Percentiles rank a stretch among this genome's conserved stretches.
Evolutionary conservation across 2,329 filamentous ascomycete species (phyloP).

Genomic region (Cylindrodendrum hubeiense): DNA sequence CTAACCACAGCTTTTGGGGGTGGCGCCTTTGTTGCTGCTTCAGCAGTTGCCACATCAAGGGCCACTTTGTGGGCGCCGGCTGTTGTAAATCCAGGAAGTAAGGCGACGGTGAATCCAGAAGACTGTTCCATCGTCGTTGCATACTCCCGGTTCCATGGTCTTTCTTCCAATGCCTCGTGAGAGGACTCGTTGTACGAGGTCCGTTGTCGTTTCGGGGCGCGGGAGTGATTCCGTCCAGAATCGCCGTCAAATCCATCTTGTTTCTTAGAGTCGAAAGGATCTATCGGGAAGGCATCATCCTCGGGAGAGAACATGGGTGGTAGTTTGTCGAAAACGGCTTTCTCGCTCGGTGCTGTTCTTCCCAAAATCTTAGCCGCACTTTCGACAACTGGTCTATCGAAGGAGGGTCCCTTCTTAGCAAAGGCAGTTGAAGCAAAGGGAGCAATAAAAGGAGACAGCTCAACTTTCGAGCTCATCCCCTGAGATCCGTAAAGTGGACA

Average conservation of each 20-base stretch:
- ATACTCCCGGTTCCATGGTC: slow-evolving; percentile 60
- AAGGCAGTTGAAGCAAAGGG: slow-evolving; percentile 55
- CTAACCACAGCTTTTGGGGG: slow-evolving; percentile 35
- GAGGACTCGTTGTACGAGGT: slow-evolving; percentile 28
- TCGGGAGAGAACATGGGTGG: slow-evolving; percentile 68
- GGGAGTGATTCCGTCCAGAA: slow-evolving; percentile 33
- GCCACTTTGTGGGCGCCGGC: slow-evolving; percentile 66
- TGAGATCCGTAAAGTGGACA: slow-evolving; percentile 78
- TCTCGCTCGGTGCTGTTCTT: slow-evolving; percentile 69
- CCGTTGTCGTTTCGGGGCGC: slow-evolving; percentile 47
- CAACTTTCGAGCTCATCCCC: slow-evolving; percentile 67
- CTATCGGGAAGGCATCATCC: slow-evolving; percentile 77
- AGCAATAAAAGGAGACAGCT: slow-evolving; percentile 79
- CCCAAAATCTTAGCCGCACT: slow-evolving; percentile 79
- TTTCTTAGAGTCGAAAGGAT: slow-evolving; percentile 63
- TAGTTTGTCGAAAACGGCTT: slow-evolving; percentile 65
- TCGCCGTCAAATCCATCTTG: slow-evolving; percentile 36
- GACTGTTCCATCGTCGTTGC: slow-evolving; percentile 73
- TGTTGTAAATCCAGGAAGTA: slow-evolving; percentile 71
- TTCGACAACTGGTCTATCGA: slow-evolving; percentile 72
- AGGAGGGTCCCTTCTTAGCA: slow-evolving; percentile 75
- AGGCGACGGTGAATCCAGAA: slow-evolving; percentile 69
- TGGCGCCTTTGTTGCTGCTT: slow-evolving; percentile 29
- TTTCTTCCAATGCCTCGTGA: slow-evolving; percentile 39
- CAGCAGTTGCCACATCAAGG: slow-evolving; percentile 43